Base-by-base conservation (phyloP, 2,329 filamentous ascomycete species). In the Zalaria obscura region DNA sequence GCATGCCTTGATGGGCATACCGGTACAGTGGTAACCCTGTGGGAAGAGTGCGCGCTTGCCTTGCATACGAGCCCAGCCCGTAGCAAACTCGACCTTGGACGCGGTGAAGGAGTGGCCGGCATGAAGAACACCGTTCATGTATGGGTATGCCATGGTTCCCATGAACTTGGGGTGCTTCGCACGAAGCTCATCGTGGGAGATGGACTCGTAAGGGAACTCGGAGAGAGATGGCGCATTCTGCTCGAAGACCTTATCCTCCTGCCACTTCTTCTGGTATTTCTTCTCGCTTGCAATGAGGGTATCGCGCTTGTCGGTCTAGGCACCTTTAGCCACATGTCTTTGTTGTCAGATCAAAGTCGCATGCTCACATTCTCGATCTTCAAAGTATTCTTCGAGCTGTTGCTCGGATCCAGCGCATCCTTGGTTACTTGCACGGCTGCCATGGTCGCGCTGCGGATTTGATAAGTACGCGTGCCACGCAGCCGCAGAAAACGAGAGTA, bases 1-100 rank as follows among this genome's bases (percentile, higher is more conserved):
- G 55, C 85, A 93, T 4, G 91, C 88, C 66, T 95, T 95, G 70
- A 98, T 98, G 36, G 88, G 87, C 81, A 98, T 93, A 53, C 91
- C 91, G 0, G 89, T 96, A 66, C 83, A 86, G 70, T 98, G 91
- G 68, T 87, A 98, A 28, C 89, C 91, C 56, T 91, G 80, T 43
- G 91, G 91, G 60, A 91, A 95, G 40, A 96, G 70, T 43, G 80
- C 73, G 40, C 81, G 74, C 69, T 89, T 89, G 56, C 91, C 91
- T 60, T 87, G 77, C 85, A 96, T 93, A 42, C 89, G 75, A 37
- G 83, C 80, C 57, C 86, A 88, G 35, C 89, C 86, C 25, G 82
- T 76, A 44, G 79, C 80, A 62, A 96, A 98, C 65, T 98, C 91
- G 53, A 94, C 78, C 65, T 98, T 98, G 56, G 76, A 83, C 46